Percentiles rank a stretch among this genome's conserved stretches.
Evolutionary conservation across 768 basidiomycete species (phyloP).

Genomic region (Tephrocybe rancida): DNA sequence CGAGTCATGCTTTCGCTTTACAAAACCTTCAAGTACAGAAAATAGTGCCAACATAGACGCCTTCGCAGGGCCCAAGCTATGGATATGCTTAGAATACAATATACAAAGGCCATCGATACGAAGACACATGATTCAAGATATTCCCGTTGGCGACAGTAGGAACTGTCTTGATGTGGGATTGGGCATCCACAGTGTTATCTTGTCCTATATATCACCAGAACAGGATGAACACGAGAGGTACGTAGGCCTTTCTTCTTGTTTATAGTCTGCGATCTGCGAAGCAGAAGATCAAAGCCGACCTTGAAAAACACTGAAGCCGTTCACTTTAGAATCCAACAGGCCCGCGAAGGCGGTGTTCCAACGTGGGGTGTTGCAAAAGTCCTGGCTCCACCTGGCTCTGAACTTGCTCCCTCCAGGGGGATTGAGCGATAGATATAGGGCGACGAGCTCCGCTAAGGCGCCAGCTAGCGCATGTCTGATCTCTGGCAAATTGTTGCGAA

Average conservation of each 20-base stretch:
- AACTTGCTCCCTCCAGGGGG: slow-evolving; percentile 41
- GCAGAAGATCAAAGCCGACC: background rate
- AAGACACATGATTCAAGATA: slow-evolving; percentile 52
- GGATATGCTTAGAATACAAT: background rate
- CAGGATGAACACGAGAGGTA: too few species aligned
- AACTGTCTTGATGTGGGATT: slow-evolving; percentile 57
- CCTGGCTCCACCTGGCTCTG: slow-evolving; percentile 42
- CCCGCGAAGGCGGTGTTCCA: slow-evolving; percentile 49
- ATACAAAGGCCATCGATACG: too few species aligned
- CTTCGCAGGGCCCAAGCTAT: slow-evolving; percentile 53
- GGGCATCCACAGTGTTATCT: slow-evolving; percentile 54
- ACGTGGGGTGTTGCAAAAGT: slow-evolving; percentile 57
- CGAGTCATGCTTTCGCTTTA: background rate
- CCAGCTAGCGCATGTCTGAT: slow-evolving; percentile 58
- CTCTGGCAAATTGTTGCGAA: slow-evolving; percentile 35
- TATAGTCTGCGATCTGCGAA: slow-evolving; percentile 35
- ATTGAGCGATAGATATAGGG: slow-evolving; percentile 48
- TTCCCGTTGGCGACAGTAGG: slow-evolving; percentile 53
- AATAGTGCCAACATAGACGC: slow-evolving; percentile 55
- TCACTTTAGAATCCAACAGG: slow-evolving; percentile 49
- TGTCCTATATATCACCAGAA: slow-evolving; percentile 32
- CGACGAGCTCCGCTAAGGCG: slow-evolving; percentile 53
- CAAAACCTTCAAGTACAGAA: slow-evolving; percentile 26
- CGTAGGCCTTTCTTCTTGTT: slow-evolving; percentile 37
- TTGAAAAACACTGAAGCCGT: too few species aligned